A percentile compares a stretch with the other conserved stretches of the same genome.
Conservation (phyloP, 805 yeast species). For the Lachancea sp. region DNA sequence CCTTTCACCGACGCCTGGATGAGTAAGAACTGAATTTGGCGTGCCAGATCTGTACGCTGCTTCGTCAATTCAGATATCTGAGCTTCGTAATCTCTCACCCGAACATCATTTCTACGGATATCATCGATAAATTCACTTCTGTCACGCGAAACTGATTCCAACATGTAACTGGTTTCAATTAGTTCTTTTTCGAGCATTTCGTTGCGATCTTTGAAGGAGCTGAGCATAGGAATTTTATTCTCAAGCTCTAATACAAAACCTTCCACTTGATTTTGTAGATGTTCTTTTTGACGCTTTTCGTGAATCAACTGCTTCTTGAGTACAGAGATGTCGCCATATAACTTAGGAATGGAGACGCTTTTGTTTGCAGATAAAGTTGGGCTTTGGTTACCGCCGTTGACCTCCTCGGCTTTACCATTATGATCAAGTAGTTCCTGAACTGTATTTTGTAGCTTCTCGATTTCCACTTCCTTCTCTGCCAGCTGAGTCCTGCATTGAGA, state of each 20-base stretch:
- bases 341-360: constrained; percentile 11
- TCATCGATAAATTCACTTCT: constrained; percentile 34
- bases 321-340: constrained; percentile 57
- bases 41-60: constrained; percentile 66
- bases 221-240: constrained; percentile 67
- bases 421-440: constrained; percentile 38
- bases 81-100: constrained; percentile 30
- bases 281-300: constrained; percentile 66
- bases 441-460: constrained; percentile 39
- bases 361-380: constrained; percentile 10
- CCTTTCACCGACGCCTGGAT: constrained; percentile 57
- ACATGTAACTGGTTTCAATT: constrained; percentile 45
- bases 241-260: constrained; percentile 71
- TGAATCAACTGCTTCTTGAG: constrained; percentile 59
- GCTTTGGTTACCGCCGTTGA: constrained; percentile 9
- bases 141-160: constrained; percentile 50
- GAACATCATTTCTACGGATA: constrained; percentile 16
- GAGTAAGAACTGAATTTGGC: constrained; percentile 72
- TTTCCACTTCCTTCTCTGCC: constrained; percentile 31
- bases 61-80: constrained; percentile 41
- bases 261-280: constrained; percentile 64
- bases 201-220: constrained; percentile 57
- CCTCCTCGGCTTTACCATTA: constrained; percentile 1
- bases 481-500: constrained; percentile 28
- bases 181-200: constrained; percentile 49